phyloP scores from a whole-genome alignment of 2,329 filamentous ascomycete genomes.

The Trichoderma breve region DNA sequence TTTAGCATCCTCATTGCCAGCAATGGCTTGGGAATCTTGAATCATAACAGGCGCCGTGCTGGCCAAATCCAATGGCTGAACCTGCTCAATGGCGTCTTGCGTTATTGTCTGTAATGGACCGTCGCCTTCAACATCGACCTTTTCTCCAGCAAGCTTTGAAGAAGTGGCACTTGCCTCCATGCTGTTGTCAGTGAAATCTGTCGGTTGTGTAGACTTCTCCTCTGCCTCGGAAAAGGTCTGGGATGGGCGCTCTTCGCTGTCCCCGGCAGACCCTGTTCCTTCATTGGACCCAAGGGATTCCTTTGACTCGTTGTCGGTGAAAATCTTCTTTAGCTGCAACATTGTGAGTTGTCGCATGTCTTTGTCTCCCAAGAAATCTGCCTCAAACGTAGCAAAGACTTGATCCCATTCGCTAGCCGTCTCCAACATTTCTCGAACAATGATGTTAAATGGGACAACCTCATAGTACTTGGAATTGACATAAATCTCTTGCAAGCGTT shows the following conservation, averaged over 20 bases:
- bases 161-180: conserved; percentile 34
- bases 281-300: conserved; percentile 71
- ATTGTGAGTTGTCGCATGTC: conserved; percentile 91
- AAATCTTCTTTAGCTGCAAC: conserved; percentile 90
- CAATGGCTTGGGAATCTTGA: background rate
- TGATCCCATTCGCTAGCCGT: conserved; percentile 93
- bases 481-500: conserved; percentile 83
- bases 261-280: conserved; percentile 56
- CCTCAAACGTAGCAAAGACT: conserved; percentile 85
- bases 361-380: conserved; percentile 92
- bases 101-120: conserved; percentile 32
- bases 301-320: conserved; percentile 83
- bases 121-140: conserved; percentile 29
- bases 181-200: conserved; percentile 38
- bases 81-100: conserved; percentile 43
- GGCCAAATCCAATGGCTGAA: conserved; percentile 49
- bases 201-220: conserved; percentile 46
- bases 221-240: conserved; percentile 48
- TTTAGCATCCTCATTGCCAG: background rate
- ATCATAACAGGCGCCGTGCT: conserved; percentile 26
- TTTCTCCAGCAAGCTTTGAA: conserved; percentile 27
- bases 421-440: conserved; percentile 86
- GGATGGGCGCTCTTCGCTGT: conserved; percentile 47
- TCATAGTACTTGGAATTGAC: conserved; percentile 95
- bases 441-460: conserved; percentile 86